A percentile compares a stretch with the other conserved stretches of the same genome.
These are phyloP conservation scores for Boechera divaricarpa DNA, from an alignment of 345 rosid species.

Conservation along the genomic window DNA sequence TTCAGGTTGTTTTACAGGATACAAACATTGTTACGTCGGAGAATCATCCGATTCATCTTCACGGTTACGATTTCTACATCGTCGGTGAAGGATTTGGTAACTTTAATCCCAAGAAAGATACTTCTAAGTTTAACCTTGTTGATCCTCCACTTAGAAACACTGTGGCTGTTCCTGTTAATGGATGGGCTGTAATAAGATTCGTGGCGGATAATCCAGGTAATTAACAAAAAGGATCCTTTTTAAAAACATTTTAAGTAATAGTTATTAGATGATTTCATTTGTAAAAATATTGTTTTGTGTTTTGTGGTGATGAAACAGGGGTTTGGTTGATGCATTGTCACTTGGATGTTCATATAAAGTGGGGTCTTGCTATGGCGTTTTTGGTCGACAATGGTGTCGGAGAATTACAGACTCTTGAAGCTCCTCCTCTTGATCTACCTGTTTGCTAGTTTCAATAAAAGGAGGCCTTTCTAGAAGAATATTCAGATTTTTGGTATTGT, in stretches of 20 bases:
- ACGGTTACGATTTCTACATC: conserved; percentile 93
- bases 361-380: conserved; percentile 93
- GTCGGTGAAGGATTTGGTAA: conserved; percentile 89
- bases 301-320: conserved; percentile 51
- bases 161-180: conserved; percentile 70
- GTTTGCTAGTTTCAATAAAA: conserved; percentile 50
- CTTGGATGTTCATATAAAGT: conserved; percentile 84
- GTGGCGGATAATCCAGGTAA: conserved; percentile 96
- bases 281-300: background rate
- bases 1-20: conserved; percentile 83
- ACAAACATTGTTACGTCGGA: conserved; percentile 84
- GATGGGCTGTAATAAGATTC: conserved; percentile 95
- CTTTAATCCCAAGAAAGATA: conserved; percentile 69
- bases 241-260: background rate
- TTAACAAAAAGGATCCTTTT: background rate
- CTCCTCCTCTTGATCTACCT: conserved; percentile 78
- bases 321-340: conserved; percentile 97
- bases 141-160: conserved; percentile 97
- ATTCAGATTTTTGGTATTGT: conserved; percentile 30
- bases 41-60: conserved; percentile 93
- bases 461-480: background rate
- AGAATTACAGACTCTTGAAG: conserved; percentile 57
- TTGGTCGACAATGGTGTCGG: conserved; percentile 80
- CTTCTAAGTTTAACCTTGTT: conserved; percentile 74
- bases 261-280: background rate